Conservation (phyloP, 1,139 yeast genomes). For the Zhuliangozyma parablackwelliae region DNA sequence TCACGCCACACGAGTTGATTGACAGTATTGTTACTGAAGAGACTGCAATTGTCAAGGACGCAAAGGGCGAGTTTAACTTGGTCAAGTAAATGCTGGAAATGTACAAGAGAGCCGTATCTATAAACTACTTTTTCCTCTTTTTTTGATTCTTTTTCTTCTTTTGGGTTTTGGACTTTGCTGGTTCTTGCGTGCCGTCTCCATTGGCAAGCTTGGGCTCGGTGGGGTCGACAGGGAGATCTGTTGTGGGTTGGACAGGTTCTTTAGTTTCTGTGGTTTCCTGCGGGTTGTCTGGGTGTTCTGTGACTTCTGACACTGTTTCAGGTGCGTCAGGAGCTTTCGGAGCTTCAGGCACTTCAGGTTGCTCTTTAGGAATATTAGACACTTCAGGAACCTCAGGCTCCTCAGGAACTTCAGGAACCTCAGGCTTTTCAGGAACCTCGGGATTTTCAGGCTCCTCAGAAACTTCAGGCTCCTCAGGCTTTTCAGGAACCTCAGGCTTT, state of each 20-base stretch:
- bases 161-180: constrained; percentile 7
- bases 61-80: constrained; percentile 43
- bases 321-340: no score
- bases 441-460: constrained; percentile 1
- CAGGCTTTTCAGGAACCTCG: background rate
- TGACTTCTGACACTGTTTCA: no score
- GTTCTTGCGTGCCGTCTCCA: no score
- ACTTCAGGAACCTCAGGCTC: no score
- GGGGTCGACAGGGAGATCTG: no score
- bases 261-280: no score
- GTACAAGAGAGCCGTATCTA: background rate
- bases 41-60: constrained; percentile 48
- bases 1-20: constrained; percentile 76
- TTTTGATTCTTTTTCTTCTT: constrained; percentile 10
- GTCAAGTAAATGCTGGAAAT: constrained; percentile 4
- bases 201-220: no score
- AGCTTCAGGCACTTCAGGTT: background rate
- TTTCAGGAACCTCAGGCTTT: constrained; percentile 1
- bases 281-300: no score
- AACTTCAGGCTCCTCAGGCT: background rate
- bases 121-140: constrained; percentile 3
- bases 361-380: no score
- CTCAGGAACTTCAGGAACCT: background rate
- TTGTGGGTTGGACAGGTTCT: no score
- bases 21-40: constrained; percentile 87